Evolutionary conservation across 331 rosid genomes (phyloP), one percentile per base, ranked within the genome.

Genomic region (Pyracantha coccinea): DNA sequence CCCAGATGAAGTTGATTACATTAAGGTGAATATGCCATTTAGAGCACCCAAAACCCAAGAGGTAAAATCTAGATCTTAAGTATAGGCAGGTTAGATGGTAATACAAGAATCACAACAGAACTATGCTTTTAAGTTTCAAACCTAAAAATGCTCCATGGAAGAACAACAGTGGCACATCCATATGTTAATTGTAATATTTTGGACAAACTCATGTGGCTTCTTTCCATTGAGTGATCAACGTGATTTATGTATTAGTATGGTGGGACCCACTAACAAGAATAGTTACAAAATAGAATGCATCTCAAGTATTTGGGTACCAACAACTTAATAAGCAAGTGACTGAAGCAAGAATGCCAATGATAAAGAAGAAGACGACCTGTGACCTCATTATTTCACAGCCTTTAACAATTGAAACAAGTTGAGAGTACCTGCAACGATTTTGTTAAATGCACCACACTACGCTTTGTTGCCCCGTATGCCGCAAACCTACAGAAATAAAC

Each of bases 381-480:
- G 53, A 14, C 31, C 6, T 31, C 74, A 25, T 50, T 9, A 41
- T 38, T 13, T 33, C 32, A 71, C 53, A n/a, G 14, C 21, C 4
- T 2, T 33, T 23, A 27, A 53, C 21, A 21, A 14, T 63, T 76
- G 68, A 74, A 74, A 68, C 28, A 76, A 81, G 63, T 28, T 14
- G 69, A 45, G 45, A 77, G 50, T 79, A 93, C 98, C 95, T 94
- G 96, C 73, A 94, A 87, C 21, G 98, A 91, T 79, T 94, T 94
- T 54, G 98, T 91, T 80, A 94, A 85, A 87, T 94, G 98, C 78
- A 94, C 98, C 75, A 86, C 98, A 53, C 98, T 93, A 81, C 98
- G 90, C 83, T 93, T 93, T 77, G 98, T 93, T 79, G 98, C 98
- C 81, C 98, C 98, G 63, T 93, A 93, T 33, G 98, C 98, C 78